phyloP scores from a whole-genome alignment of 2,329 filamentous ascomycete species.

The Aspergillus piperis region DNA sequence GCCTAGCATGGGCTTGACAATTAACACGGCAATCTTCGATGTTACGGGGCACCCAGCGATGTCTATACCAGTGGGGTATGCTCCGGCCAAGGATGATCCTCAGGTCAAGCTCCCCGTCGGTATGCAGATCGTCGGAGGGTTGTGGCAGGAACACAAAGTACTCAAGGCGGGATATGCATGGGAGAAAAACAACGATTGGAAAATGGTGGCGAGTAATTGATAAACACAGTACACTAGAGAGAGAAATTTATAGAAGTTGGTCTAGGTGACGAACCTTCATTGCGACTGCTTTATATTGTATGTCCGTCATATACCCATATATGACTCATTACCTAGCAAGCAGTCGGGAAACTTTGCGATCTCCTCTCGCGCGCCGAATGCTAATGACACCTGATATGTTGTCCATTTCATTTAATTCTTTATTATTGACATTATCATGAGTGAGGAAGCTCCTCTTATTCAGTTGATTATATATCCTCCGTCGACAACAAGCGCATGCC shows the following conservation, averaged over 20 bases:
- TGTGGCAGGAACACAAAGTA: conserved; percentile 33
- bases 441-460: not conserved
- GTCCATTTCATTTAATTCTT: not conserved
- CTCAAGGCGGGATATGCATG: conserved; percentile 26
- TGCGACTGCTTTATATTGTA: not conserved
- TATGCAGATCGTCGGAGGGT: conserved; percentile 56
- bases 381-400: too few relatives aligned
- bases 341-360: too few relatives aligned
- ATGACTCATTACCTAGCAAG: too few relatives aligned
- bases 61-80: conserved; percentile 53
- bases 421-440: not conserved
- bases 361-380: too few relatives aligned
- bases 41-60: conserved; percentile 60
- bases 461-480: conserved; percentile 53
- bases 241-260: not conserved
- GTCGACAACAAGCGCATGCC: conserved; percentile 56
- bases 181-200: conserved; percentile 30
- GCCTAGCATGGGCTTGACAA: conserved; percentile 53
- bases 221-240: not conserved
- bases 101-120: conserved; percentile 51
- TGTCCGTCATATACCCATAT: too few relatives aligned
- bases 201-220: conserved; percentile 12
- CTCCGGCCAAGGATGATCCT: conserved; percentile 28
- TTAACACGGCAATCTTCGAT: conserved; percentile 61
- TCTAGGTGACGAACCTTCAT: not conserved